Conservation (phyloP, 225 moss, liverwort and hornwort species). For the Straminergon stramineum region DNA sequence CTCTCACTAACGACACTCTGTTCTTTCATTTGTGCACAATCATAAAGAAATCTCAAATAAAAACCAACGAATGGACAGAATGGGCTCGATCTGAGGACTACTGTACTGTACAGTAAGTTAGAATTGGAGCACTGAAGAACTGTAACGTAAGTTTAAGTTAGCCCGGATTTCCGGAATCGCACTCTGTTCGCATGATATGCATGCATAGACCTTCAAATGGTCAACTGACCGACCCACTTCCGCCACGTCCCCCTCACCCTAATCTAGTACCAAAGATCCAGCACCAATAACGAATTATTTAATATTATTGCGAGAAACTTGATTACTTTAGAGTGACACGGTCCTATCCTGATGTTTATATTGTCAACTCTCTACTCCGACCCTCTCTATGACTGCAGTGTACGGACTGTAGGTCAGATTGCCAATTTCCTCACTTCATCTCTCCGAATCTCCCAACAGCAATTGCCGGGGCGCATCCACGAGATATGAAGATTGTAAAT, state of each 20-base stretch:
- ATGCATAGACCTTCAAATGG: not conserved
- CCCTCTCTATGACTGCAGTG: not conserved
- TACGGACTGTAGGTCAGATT: not conserved
- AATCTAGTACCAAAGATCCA: not conserved
- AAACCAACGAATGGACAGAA: not conserved
- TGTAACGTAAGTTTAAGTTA: not conserved
- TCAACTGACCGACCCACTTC: not conserved
- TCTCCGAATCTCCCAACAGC: not conserved
- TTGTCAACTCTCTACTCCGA: not conserved
- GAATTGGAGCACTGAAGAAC: not conserved
- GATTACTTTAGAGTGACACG: not conserved
- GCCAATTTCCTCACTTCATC: not conserved
- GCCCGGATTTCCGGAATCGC: not conserved
- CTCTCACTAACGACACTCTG: not conserved
- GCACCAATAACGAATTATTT: too few species aligned
- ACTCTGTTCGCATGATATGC: not conserved
- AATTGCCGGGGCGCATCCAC: not conserved
- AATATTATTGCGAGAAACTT: too few species aligned
- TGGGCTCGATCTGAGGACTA: not conserved
- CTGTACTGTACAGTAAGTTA: too few species aligned
- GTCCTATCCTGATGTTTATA: not conserved
- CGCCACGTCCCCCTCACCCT: not conserved
- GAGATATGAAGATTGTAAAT: not conserved
- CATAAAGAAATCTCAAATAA: not conserved
- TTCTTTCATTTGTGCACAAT: not conserved